Evolutionary conservation across 768 basidiomycete genomes (phyloP).

Genomic region (Tricholoma furcatifolium): DNA sequence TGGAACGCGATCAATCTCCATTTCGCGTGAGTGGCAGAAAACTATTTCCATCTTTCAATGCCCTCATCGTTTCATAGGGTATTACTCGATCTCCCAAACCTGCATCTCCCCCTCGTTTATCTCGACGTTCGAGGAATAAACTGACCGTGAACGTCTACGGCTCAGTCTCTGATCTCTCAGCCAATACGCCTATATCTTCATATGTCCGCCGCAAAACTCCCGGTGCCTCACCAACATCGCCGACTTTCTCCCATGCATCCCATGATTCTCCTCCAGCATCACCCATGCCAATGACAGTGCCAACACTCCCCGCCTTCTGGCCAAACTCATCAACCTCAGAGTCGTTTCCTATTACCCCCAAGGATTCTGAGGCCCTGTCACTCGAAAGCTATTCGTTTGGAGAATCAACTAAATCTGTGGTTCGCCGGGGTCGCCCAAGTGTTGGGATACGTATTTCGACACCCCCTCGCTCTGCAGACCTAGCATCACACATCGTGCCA

Average conservation of each 20-base stretch:
- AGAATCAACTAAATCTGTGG: slow-evolving; percentile 24
- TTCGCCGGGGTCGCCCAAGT: slow-evolving; percentile 34
- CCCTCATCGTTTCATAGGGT: slow-evolving; percentile 24
- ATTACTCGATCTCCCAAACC: slow-evolving; percentile 37
- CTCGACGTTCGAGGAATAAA: slow-evolving; percentile 42
- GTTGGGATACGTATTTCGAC: slow-evolving; percentile 47
- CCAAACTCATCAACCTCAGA: slow-evolving; percentile 43
- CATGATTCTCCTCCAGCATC: slow-evolving; percentile 35
- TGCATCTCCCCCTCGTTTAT: slow-evolving; percentile 41
- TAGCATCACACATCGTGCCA: slow-evolving; percentile 24
- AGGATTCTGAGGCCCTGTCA: slow-evolving; percentile 29
- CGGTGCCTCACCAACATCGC: slow-evolving; percentile 66
- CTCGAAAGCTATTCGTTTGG: slow-evolving; percentile 21
- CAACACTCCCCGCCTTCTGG: slow-evolving; percentile 59
- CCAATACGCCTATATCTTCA: slow-evolving; percentile 74
- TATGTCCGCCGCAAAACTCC: slow-evolving; percentile 82
- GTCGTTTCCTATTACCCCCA: slow-evolving; percentile 40
- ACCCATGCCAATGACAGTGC: slow-evolving; percentile 57
- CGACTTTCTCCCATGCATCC: slow-evolving; percentile 54
- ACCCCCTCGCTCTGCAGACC: slow-evolving; percentile 32
- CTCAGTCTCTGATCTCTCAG: slow-evolving; percentile 50
- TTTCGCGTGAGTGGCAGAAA: slow-evolving; percentile 27
- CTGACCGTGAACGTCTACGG: slow-evolving; percentile 48
- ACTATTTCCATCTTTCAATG: not conserved
- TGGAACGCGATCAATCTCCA: slow-evolving; percentile 38